Evolutionary conservation across 148 eudicot genomes (phyloP).

Genomic region (Talinum fruticosum): DNA sequence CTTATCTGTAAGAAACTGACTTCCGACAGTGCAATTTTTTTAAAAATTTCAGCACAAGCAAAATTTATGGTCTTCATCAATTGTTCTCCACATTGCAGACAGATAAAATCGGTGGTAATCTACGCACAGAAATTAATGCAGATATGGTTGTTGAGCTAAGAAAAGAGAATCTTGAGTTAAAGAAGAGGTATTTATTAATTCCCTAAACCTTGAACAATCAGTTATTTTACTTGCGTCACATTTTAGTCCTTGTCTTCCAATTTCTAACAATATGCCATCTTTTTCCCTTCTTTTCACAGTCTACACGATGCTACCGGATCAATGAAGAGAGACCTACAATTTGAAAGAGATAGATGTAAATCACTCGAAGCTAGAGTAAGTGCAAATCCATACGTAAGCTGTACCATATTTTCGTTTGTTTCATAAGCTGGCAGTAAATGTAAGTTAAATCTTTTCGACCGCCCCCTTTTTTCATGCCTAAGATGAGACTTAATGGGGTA

Average conservation of each 20-base stretch:
- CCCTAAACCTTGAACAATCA: neutral
- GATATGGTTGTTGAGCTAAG: conserved; percentile 24
- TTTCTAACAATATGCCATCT: neutral
- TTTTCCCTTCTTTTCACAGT: conserved; percentile 7
- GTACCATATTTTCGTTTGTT: neutral
- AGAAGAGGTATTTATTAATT: conserved; percentile 17
- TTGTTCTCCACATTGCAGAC: conserved; percentile 4
- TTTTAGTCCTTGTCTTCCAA: neutral
- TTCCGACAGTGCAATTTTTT: neutral
- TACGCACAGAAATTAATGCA: conserved; percentile 9
- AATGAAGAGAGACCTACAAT: conserved; percentile 35
- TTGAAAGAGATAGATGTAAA: conserved; percentile 34
- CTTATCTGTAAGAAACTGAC: neutral
- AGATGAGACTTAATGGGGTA: neutral
- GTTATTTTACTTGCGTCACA: neutral
- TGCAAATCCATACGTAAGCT: neutral
- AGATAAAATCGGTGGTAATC: conserved; percentile 11
- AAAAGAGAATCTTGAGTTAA: conserved; percentile 35
- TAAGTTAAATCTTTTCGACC: too few relatives aligned
- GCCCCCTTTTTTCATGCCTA: too few relatives aligned
- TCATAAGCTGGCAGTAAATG: neutral
- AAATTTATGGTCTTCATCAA: neutral
- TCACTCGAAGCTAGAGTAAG: conserved; percentile 46
- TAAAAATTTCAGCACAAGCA: neutral
- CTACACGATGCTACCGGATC: conserved; percentile 10